Conservation (phyloP, 1,139 yeast genomes). For the Nadsonia starkeyi-henricii region DNA sequence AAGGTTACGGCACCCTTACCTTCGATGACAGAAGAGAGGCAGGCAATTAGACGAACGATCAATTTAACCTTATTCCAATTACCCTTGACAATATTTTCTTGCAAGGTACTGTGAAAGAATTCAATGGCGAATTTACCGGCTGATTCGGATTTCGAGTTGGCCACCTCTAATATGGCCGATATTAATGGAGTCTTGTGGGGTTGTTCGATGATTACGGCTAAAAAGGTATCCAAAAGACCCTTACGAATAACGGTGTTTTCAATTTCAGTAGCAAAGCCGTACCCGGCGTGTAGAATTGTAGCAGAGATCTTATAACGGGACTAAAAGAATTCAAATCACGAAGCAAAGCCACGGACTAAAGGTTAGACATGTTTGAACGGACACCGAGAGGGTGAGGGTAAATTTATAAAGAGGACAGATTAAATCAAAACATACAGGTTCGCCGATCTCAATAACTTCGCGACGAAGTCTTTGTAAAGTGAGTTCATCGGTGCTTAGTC, state of each 20-base stretch:
- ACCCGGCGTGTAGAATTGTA: slow-evolving; percentile 40
- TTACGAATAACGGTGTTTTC: slow-evolving; percentile 48
- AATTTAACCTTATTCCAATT: slow-evolving; percentile 62
- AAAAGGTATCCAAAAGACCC: slow-evolving; percentile 47
- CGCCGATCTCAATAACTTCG: slow-evolving; percentile 20
- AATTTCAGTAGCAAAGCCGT: slow-evolving; percentile 44
- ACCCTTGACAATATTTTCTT: slow-evolving; percentile 34
- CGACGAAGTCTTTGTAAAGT: slow-evolving; percentile 13
- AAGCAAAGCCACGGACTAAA: background rate
- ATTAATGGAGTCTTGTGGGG: slow-evolving; percentile 75
- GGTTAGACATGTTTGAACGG: too few relatives aligned
- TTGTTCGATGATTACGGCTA: slow-evolving; percentile 67
- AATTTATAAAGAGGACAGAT: background rate
- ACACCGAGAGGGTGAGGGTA: background rate
- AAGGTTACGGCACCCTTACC: slow-evolving; percentile 37
- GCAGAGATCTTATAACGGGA: slow-evolving; percentile 15
- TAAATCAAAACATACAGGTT: slow-evolving; percentile 14
- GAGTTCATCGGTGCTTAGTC: slow-evolving; percentile 11
- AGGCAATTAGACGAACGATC: slow-evolving; percentile 53
- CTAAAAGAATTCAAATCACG: slow-evolving; percentile 2
- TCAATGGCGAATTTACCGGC: slow-evolving; percentile 64
- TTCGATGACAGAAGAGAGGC: slow-evolving; percentile 46
- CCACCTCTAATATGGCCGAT: slow-evolving; percentile 53
- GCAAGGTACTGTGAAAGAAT: slow-evolving; percentile 49
- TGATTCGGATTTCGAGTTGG: slow-evolving; percentile 50